Base-by-base conservation (phyloP, 2,329 filamentous ascomycete genomes). In the Bisporella sp. region DNA sequence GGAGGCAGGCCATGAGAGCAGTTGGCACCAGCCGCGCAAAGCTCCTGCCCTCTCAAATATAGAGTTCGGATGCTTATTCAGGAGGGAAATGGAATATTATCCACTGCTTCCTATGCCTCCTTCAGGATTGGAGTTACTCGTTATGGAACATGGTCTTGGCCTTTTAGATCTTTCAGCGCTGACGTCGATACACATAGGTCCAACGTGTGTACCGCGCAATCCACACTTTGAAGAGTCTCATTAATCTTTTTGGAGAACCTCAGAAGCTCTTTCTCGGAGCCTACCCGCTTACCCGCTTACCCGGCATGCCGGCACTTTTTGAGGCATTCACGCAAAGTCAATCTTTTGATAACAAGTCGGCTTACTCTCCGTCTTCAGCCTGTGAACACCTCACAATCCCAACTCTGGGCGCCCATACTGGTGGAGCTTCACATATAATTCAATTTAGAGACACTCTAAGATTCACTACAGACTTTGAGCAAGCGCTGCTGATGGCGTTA, bases 1-100 rank as follows among this genome's bases (percentile, higher is more conserved):
- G 48, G 12, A 50, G 21, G n/a, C 48, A 50, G 41, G 48, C 48
- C 11, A 50, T 50, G 48, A 29, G 44, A 8, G 43, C 46, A 21
- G 46, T 47, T 47, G 35, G 35, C 31, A 33, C 46, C 31, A 11
- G 13, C 9, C 46, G 46, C 31, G 35, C 28, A 35, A 47, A 33
- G 12, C 41, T 32, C n/a, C 6, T 28, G 39, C 33, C 6, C 29
- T 47, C 46, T 8, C 8, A 8, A 8, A 42, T 4, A 11, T 8
- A 8, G 2, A 46, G 31, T 11, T 9, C 46, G 11, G 31, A 12
- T 12, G 28, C 7, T 30, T 6, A 30, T 21, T 5, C 11, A 12
- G 21, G 39, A 41, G 31, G 28, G 31, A 31, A 44, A 11, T 30
- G 35, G 41, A 28, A 39, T 3, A 39, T 39, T 31, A 45, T 40